Evolutionary conservation across 257 asterid genomes (phyloP).

Genomic region (Lycium barbarum): DNA sequence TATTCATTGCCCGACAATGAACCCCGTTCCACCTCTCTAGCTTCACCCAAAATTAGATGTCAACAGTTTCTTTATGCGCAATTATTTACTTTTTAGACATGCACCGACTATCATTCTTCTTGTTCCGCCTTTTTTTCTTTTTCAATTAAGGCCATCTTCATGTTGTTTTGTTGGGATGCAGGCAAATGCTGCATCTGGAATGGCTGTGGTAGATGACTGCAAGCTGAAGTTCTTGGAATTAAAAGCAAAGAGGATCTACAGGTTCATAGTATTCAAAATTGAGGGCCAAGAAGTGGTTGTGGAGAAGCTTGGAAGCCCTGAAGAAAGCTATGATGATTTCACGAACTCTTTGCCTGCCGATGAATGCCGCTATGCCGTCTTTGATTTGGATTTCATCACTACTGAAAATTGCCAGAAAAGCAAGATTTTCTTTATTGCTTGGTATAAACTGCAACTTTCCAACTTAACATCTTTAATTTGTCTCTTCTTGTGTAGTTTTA

Average conservation of each 20-base stretch:
- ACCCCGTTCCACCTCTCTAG: too few species aligned
- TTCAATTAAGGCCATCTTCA: neutral
- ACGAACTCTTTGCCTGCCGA: neutral
- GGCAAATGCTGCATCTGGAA: neutral
- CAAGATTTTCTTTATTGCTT: constrained; percentile 13
- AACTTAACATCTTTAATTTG: too few species aligned
- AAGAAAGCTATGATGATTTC: neutral
- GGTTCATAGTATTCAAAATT: neutral
- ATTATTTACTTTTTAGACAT: too few species aligned
- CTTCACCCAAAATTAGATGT: too few species aligned
- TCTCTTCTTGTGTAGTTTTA: neutral
- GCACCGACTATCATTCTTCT: neutral
- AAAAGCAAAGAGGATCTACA: neutral
- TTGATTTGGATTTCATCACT: neutral
- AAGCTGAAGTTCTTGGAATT: neutral
- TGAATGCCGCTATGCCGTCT: neutral
- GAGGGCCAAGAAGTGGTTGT: neutral
- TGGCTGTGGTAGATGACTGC: neutral
- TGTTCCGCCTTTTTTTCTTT: neutral
- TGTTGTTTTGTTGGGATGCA: neutral
- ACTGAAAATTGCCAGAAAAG: neutral
- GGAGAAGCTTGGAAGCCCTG: neutral
- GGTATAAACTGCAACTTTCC: neutral
- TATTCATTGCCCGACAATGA: too few species aligned
- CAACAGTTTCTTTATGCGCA: too few species aligned